Evolutionary conservation across 139 green algal species (phyloP), one percentile per base, ranked within the genome.

Genomic region (Chara braunii): DNA sequence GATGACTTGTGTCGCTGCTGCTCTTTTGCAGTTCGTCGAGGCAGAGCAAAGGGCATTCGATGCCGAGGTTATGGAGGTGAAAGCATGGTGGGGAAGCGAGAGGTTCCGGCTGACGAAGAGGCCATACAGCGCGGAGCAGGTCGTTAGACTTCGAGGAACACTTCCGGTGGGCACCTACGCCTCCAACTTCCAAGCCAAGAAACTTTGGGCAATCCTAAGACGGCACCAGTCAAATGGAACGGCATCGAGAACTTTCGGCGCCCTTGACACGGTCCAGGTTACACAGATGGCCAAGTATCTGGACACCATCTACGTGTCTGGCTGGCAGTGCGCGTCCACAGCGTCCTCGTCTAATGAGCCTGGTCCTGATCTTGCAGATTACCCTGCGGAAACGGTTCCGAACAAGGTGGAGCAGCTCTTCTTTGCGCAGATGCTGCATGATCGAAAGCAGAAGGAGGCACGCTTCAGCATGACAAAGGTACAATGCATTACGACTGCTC

Each of bases 301-400:
- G 3, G 89, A 94, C 77, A 86, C 88, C 43, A 91, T 95, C 63
- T 95, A 95, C 79, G 83, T 91, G 24, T 88, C 78, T 2, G 88
- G 88, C 59, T 95, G 88, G 88, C 87, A 94, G 64, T 74, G 64
- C 32, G 56, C 56, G 1, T 74, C 64, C 8, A 74, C 64, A 2
- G 64, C 64, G 9, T 23, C 56, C 8, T 55, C 64, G 24, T 65
- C 64, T 33, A 74, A 74, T 35, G 64, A 74, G 64, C 64, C 64
- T 32, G 64, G 64, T 5, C 64, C 64, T 8, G 64, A 74, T 40
- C 56, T 74, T 34, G 64, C 64, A n/a, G 64, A 74, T 40, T 74
- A 74, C 43, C 64, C 64, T 26, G 58, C 44, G 29, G 64, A 74
- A 33, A 74, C 64, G 12, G 64, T 74, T 26, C 64, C 64, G 37